Evolutionary conservation across 495 filamentous ascomycete species (phyloP).

Genomic region (Trichoderma asperelloides): DNA sequence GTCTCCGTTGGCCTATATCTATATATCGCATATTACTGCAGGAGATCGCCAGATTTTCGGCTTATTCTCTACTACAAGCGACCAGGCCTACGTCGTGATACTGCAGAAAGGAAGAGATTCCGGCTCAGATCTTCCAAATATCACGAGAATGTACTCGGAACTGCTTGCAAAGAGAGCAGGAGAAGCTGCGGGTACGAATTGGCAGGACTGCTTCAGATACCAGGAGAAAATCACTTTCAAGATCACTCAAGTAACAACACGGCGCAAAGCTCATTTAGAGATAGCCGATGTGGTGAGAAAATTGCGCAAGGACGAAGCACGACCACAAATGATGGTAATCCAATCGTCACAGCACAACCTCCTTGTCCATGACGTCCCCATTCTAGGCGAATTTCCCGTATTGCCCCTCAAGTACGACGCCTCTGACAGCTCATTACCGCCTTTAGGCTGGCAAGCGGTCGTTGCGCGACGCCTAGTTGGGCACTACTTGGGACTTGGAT

Average conservation of each 20-base stretch:
- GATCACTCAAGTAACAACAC: conserved; percentile 76
- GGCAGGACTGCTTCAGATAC: conserved; percentile 77
- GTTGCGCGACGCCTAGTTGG: conserved; percentile 77
- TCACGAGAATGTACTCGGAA: conserved; percentile 85
- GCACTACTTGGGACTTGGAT: conserved; percentile 81
- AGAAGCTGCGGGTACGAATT: conserved; percentile 54
- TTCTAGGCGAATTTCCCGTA: conserved; percentile 75
- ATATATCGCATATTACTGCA: conserved; percentile 83
- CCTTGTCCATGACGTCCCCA: conserved; percentile 75
- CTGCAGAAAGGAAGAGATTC: conserved; percentile 68
- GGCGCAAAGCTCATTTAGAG: conserved; percentile 79
- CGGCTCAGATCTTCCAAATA: conserved; percentile 73
- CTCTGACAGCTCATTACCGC: conserved; percentile 77
- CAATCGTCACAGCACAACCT: conserved; percentile 80
- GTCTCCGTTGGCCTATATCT: conserved; percentile 66
- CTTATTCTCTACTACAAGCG: conserved; percentile 74
- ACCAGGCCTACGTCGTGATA: conserved; percentile 76
- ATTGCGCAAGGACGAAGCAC: conserved; percentile 70
- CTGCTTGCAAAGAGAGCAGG: conserved; percentile 54
- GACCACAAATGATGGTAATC: conserved; percentile 72
- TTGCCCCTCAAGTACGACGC: conserved; percentile 72
- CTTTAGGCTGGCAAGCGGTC: conserved; percentile 88
- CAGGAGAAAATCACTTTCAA: conserved; percentile 82
- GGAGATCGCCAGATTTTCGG: conserved; percentile 91
- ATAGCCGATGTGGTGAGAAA: conserved; percentile 79